Percentiles rank a stretch among this genome's conserved stretches.
Conservation (phyloP, 202 grass and related monocot species). For the Tripidium arundinaceum region DNA sequence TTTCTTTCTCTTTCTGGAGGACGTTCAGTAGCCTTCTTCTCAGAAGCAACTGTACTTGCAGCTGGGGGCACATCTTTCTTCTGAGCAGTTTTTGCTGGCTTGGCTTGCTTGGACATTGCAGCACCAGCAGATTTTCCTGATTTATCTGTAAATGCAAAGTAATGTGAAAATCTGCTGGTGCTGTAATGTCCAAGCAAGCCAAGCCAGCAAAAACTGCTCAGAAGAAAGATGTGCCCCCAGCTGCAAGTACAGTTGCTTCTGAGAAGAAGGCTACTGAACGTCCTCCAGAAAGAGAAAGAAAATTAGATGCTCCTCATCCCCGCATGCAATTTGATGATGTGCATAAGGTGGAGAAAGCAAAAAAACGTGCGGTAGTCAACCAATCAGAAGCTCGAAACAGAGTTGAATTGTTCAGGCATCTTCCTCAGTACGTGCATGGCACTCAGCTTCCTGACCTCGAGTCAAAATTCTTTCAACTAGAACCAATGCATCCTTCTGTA, state of each 20-base stretch:
- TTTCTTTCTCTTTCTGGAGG: slow-evolving; percentile 70
- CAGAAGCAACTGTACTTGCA: slow-evolving; percentile 46
- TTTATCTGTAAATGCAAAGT: slow-evolving; percentile 33
- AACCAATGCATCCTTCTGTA: slow-evolving; percentile 90
- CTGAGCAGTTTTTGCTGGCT: slow-evolving; percentile 52
- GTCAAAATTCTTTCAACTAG: slow-evolving; percentile 89
- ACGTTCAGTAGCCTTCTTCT: slow-evolving; percentile 65
- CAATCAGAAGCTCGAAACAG: slow-evolving; percentile 76
- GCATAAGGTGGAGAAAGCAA: slow-evolving; percentile 76
- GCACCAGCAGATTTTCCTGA: slow-evolving; percentile 32
- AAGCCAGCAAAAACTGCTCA: slow-evolving; percentile 58
- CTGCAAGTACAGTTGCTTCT: slow-evolving; percentile 43
- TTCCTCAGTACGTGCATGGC: slow-evolving; percentile 84
- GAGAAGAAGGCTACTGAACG: slow-evolving; percentile 70
- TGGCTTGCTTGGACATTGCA: slow-evolving; percentile 49
- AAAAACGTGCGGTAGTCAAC: slow-evolving; percentile 82
- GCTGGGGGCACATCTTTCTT: slow-evolving; percentile 64
- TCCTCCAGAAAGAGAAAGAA: slow-evolving; percentile 61
- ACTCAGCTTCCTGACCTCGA: slow-evolving; percentile 91
- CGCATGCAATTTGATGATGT: slow-evolving; percentile 91
- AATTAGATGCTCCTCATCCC: slow-evolving; percentile 81
- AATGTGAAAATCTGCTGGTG: not conserved
- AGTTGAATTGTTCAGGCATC: slow-evolving; percentile 85
- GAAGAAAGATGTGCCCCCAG: slow-evolving; percentile 63
- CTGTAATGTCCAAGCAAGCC: slow-evolving; percentile 45